Evolutionary conservation across 2,329 filamentous ascomycete genomes (phyloP).

Genomic region (Acephala macrosclerotiorum): DNA sequence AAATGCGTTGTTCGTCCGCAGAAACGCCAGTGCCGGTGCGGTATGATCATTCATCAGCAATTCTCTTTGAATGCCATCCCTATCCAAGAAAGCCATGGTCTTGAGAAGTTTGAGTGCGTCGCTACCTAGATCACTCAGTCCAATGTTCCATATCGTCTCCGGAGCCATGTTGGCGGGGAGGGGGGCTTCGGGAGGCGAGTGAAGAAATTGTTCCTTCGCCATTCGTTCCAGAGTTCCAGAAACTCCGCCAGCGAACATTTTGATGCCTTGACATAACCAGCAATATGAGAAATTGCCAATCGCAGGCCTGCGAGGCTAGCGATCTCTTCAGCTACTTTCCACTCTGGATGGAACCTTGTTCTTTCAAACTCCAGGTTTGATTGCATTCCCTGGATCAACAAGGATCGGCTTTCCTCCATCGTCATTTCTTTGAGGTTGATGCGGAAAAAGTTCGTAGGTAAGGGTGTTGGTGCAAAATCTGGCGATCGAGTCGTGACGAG

Average conservation of each 20-base stretch:
- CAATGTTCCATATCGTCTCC: constrained; percentile 31
- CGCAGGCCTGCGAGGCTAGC: constrained; percentile 29
- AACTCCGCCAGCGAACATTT: constrained; percentile 30
- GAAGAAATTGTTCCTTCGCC: constrained; percentile 22
- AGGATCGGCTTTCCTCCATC: constrained; percentile 20
- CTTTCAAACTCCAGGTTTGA: constrained; percentile 21
- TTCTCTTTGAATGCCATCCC: constrained; percentile 31
- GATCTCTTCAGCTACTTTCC: constrained; percentile 31
- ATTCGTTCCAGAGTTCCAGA: constrained; percentile 31
- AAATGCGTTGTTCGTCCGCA: constrained; percentile 17
- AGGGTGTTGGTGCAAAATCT: constrained; percentile 19
- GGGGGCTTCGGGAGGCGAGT: constrained; percentile 10
- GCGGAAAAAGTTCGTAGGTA: constrained; percentile 30
- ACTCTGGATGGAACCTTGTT: constrained; percentile 27
- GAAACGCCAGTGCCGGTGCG: constrained; percentile 17
- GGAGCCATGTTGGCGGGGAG: constrained; percentile 13
- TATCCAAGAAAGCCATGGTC: constrained; percentile 33
- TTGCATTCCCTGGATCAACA: constrained; percentile 29
- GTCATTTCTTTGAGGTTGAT: constrained; percentile 25
- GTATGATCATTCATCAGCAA: constrained; percentile 27
- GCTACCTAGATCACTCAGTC: constrained; percentile 25
- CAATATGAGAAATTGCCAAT: constrained; percentile 29
- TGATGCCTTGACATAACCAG: constrained; percentile 31
- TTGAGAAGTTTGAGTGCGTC: constrained; percentile 29
- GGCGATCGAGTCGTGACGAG: constrained; percentile 30